phyloP scores from a whole-genome alignment of 1,139 yeast species.

The Yamadazyma songkhlaensis region DNA sequence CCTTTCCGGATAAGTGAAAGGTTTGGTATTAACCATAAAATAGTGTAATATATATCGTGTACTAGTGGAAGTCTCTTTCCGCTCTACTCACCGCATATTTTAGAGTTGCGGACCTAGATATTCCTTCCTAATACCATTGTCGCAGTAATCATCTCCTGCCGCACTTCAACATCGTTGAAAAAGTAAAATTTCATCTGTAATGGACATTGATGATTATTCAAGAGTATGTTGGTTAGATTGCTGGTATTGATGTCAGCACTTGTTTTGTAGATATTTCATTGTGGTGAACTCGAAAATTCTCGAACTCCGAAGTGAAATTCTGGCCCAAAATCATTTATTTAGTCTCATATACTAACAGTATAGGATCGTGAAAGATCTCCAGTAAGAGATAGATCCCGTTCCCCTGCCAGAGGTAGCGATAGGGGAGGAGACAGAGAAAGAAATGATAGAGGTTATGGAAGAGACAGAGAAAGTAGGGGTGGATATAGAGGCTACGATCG shows the following conservation, averaged over 20 bases:
- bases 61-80: too few relatives aligned
- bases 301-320: too few relatives aligned
- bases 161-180: background rate
- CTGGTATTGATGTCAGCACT: too few relatives aligned
- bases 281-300: too few relatives aligned
- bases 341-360: slow-evolving; percentile 18
- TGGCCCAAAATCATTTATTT: too few relatives aligned
- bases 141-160: background rate
- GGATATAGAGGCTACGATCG: slow-evolving; percentile 18
- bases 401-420: slow-evolving; percentile 19
- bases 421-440: slow-evolving; percentile 9
- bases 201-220: slow-evolving; percentile 56
- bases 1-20: slow-evolving; percentile 51
- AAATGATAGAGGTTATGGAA: slow-evolving; percentile 12
- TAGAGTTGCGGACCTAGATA: too few relatives aligned
- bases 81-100: too few relatives aligned
- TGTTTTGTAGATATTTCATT: too few relatives aligned
- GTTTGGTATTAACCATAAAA: background rate
- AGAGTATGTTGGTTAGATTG: slow-evolving; percentile 54
- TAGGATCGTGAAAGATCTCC: slow-evolving; percentile 52
- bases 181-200: slow-evolving; percentile 3
- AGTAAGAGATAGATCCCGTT: slow-evolving; percentile 39
- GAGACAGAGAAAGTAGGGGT: slow-evolving; percentile 16
- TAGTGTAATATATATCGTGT: background rate
- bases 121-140: background rate